These are phyloP conservation scores for Marasmius fiardii DNA, from an alignment of 1,284 basidiomycete species.

Conservation along the genomic window DNA sequence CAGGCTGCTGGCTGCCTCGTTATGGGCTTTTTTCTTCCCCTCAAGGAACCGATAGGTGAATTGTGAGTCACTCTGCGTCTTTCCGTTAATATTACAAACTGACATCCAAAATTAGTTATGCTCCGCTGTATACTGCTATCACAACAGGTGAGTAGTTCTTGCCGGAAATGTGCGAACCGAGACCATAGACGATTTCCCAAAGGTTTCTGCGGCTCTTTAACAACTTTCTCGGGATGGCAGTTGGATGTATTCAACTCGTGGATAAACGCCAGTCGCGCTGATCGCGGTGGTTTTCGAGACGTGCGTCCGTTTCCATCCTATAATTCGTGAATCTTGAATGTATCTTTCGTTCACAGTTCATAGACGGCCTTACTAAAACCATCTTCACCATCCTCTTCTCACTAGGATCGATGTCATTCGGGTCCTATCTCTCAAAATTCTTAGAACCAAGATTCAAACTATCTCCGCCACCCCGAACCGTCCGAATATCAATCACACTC, in stretches of 20 bases:
- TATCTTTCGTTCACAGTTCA: conserved; percentile 48
- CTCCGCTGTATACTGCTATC: conserved; percentile 83
- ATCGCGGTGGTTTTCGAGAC: conserved; percentile 72
- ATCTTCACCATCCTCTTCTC: conserved; percentile 77
- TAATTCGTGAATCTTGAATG: conserved; percentile 8
- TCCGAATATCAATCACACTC: conserved; percentile 44
- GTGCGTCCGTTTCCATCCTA: conserved; percentile 43
- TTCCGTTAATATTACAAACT: background rate
- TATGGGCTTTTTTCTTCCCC: conserved; percentile 78
- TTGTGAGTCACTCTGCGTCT: conserved; percentile 53
- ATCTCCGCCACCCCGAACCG: conserved; percentile 32
- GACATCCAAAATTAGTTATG: conserved; percentile 55
- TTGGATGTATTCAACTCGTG: conserved; percentile 86
- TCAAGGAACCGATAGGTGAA: conserved; percentile 68
- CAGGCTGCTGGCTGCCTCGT: conserved; percentile 90
- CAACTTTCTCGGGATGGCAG: conserved; percentile 97
- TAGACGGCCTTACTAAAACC: conserved; percentile 85
- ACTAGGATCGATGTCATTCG: conserved; percentile 61
- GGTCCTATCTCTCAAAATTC: conserved; percentile 46
- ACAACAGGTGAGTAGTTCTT: conserved; percentile 71
- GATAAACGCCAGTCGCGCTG: conserved; percentile 60
- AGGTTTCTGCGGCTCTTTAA: conserved; percentile 96
- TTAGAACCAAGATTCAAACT: conserved; percentile 32
- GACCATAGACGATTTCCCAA: background rate
- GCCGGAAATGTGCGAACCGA: background rate